Conservation (phyloP, 352 stramenopile species). For the Phytopythium ostracodes region DNA sequence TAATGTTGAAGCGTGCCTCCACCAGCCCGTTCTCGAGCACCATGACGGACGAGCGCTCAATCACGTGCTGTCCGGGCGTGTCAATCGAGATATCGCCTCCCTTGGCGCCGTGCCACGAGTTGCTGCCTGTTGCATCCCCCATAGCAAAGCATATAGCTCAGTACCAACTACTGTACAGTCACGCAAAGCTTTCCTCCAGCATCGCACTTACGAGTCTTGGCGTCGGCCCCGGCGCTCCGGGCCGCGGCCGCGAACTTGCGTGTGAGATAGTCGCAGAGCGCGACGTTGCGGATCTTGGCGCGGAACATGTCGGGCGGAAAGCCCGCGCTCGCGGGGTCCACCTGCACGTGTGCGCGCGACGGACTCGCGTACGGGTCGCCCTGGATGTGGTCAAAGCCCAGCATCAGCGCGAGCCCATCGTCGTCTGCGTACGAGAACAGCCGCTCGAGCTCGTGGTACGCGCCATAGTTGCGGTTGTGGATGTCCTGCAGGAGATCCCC, state of each 20-base stretch:
- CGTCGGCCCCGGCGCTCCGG: slow-evolving; percentile 47
- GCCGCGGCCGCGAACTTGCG: slow-evolving; percentile 73
- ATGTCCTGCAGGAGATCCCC: slow-evolving; percentile 42
- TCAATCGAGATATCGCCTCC: slow-evolving; percentile 95
- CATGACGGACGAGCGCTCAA: slow-evolving; percentile 90
- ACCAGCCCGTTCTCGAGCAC: slow-evolving; percentile 79
- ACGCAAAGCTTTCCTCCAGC: slow-evolving; percentile 7
- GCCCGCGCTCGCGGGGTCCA: slow-evolving; percentile 62
- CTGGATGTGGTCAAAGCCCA: slow-evolving; percentile 93
- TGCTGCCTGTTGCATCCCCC: slow-evolving; percentile 29
- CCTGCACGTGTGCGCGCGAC: slow-evolving; percentile 89
- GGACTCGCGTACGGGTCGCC: slow-evolving; percentile 94
- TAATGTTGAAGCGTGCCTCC: slow-evolving; percentile 94
- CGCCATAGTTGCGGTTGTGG: slow-evolving; percentile 79
- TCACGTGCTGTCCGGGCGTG: slow-evolving; percentile 90
- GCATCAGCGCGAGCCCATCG: slow-evolving; percentile 48
- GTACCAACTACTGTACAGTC: not conserved
- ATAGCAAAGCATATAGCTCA: not conserved
- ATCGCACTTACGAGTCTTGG: slow-evolving; percentile 35
- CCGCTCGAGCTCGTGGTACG: slow-evolving; percentile 77
- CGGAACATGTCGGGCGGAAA: slow-evolving; percentile 79
- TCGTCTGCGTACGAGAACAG: slow-evolving; percentile 30
- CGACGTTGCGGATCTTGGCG: slow-evolving; percentile 79
- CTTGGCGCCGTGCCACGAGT: slow-evolving; percentile 85
- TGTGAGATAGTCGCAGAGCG: slow-evolving; percentile 90